Percentiles rank a stretch among this genome's conserved stretches.
phyloP scores from a whole-genome alignment of 179 eudicot genomes.

The Carnegiea gigantea region DNA sequence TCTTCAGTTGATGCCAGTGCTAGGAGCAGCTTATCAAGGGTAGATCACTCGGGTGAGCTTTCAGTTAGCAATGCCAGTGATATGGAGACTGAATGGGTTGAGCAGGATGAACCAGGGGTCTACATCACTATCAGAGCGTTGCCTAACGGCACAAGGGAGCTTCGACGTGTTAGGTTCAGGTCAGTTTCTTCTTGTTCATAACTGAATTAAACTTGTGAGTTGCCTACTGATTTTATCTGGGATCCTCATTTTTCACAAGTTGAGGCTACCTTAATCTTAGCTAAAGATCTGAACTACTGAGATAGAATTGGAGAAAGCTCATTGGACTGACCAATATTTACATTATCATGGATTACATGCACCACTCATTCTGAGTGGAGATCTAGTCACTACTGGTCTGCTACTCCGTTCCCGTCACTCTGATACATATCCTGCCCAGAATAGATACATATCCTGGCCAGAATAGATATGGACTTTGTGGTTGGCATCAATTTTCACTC shows the following conservation, averaged over 20 bases:
- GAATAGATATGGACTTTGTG: no score
- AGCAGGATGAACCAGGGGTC: slow-evolving; percentile 56
- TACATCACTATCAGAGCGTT: slow-evolving; percentile 53
- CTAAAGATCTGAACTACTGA: background rate
- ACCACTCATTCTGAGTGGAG: no score
- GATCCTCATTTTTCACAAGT: background rate
- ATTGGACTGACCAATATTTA: background rate
- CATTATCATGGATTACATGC: background rate
- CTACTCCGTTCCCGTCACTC: no score
- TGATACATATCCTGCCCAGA: no score
- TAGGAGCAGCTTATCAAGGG: slow-evolving; percentile 54
- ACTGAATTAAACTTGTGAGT: background rate
- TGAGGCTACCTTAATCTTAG: background rate
- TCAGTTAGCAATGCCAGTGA: slow-evolving; percentile 47
- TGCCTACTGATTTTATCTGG: background rate
- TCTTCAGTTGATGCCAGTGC: slow-evolving; percentile 61
- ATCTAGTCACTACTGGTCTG: no score
- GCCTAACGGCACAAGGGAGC: slow-evolving; percentile 50
- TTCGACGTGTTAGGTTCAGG: slow-evolving; percentile 62
- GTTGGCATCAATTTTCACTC: no score
- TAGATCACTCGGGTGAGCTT: slow-evolving; percentile 62
- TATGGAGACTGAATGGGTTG: slow-evolving; percentile 52
- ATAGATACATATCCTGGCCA: no score
- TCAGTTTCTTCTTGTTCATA: slow-evolving; percentile 14
- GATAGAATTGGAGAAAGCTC: background rate